phyloP scores from a whole-genome alignment of 495 filamentous ascomycete genomes.

The Astrothelium macrocarpum region DNA sequence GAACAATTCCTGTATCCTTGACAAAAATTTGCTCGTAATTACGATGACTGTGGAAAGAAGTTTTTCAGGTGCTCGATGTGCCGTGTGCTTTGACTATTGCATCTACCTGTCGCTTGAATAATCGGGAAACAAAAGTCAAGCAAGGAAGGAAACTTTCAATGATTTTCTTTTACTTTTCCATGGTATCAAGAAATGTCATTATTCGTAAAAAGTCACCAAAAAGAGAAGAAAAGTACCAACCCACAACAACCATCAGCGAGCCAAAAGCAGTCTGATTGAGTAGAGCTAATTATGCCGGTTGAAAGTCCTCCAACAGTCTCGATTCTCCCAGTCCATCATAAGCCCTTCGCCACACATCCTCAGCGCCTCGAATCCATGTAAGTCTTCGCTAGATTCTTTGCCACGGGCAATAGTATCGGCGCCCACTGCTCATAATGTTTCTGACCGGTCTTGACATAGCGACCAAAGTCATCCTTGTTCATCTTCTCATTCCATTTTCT shows the following conservation, averaged over 20 bases:
- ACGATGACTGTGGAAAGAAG: no score
- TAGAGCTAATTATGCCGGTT: not conserved
- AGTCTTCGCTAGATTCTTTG: not conserved
- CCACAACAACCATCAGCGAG: not conserved
- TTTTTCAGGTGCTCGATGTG: no score
- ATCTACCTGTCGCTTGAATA: no score
- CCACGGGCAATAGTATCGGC: not conserved
- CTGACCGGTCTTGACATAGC: not conserved
- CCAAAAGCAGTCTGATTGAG: not conserved
- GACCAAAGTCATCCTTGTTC: not conserved
- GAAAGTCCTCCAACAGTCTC: not conserved
- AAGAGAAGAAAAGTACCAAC: not conserved
- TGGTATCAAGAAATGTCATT: not conserved
- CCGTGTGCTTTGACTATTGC: no score
- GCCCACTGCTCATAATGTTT: slow-evolving; percentile 3
- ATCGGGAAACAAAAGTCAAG: no score
- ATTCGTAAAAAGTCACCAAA: not conserved
- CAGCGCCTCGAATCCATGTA: slow-evolving; percentile 1
- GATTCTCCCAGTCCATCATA: not conserved
- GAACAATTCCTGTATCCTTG: no score
- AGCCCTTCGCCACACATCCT: not conserved
- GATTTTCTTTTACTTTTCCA: not conserved
- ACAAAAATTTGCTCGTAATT: no score
- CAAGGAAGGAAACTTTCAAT: no score
- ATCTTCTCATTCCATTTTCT: slow-evolving; percentile 2